Evolutionary conservation across 2,329 filamentous ascomycete species (phyloP), one percentile per base, ranked within the genome.

Genomic region (Diaporthe citri): DNA sequence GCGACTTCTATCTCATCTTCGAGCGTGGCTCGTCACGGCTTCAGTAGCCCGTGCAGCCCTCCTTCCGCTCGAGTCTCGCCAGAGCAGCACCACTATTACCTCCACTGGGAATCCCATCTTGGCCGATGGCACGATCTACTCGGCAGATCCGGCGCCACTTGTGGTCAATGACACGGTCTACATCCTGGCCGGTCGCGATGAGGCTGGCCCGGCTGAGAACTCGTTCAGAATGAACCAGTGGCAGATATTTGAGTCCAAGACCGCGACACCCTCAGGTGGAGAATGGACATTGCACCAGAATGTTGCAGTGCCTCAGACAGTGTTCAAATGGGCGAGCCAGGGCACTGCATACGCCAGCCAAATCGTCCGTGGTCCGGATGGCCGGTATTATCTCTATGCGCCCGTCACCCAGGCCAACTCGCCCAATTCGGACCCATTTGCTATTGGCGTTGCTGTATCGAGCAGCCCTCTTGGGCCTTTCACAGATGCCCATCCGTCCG

Each of bases 131-230:
- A 81, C 80, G 8, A 76, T 84, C 66, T 85, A 84, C 75, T 84
- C 84, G 6, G 83, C 82, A 13, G 84, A 85, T 43, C 83, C 83
- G 36, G 84, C 82, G 5, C 84, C 83, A 1, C 73, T 85, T n/a
- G 82, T 84, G 8, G 79, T 83, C 67, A 81, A 82, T 64, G 77
- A 82, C 60, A 83, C 80, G 1, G 77, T 85, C 0, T 84, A 85
- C 66, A 83, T 85, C 28, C 76, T 85, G 28, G 77, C 82, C 0
- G 83, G 83, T 17, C 80, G 82, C 12, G 83, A 84, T 46, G 80
- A 81, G 22, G 83, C 83, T 0, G 79, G 78, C 0, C 74, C 79
- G 3, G 72, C 72, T 15, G 78, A 77, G 9, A 85, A 83, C 46
- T 74, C 77, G 41, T 85, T 84, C 69, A 76, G 79, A 73, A 85